Conservation (phyloP, 495 filamentous ascomycete species). For the Penicillium argentinense region DNA sequence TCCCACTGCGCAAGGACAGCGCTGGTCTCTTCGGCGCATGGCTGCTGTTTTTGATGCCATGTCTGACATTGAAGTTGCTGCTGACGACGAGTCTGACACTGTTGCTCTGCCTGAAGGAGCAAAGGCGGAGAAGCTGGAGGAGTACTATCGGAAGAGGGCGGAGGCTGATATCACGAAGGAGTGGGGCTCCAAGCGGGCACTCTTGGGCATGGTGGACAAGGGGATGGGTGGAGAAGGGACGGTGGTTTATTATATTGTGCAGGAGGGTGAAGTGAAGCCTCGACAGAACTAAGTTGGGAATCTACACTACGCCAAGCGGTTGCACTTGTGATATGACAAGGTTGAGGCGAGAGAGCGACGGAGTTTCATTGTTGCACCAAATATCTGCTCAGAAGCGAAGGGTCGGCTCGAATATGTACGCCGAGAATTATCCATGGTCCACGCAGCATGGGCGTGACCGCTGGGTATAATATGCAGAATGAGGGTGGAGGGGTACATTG, state of each 20-base stretch:
- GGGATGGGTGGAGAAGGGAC: constrained; percentile 75
- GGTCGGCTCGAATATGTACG: constrained; percentile 8
- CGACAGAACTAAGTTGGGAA: constrained; percentile 72
- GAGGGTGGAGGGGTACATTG: neutral
- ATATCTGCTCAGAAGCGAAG: constrained; percentile 12
- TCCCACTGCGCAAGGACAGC: constrained; percentile 77
- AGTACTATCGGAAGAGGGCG: constrained; percentile 40
- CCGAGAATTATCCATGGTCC: constrained; percentile 13
- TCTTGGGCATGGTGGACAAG: constrained; percentile 75
- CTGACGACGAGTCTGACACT: constrained; percentile 33
- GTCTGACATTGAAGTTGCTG: constrained; percentile 20
- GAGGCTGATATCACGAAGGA: constrained; percentile 30
- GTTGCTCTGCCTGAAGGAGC: too few relatives aligned
- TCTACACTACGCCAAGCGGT: too few relatives aligned
- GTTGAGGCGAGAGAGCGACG: constrained; percentile 7
- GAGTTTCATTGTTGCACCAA: constrained; percentile 12
- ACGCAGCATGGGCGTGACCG: constrained; percentile 12
- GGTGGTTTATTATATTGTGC: constrained; percentile 90
- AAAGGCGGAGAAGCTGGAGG: constrained; percentile 34
- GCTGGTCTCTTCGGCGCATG: constrained; percentile 75
- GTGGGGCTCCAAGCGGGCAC: constrained; percentile 63
- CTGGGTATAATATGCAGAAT: constrained; percentile 34
- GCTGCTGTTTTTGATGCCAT: constrained; percentile 80
- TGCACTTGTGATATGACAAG: neutral
- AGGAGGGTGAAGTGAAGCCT: constrained; percentile 94